Base-by-base conservation (phyloP, 306 rosid species). In the barrel medic (Medicago truncatula) region DNA sequence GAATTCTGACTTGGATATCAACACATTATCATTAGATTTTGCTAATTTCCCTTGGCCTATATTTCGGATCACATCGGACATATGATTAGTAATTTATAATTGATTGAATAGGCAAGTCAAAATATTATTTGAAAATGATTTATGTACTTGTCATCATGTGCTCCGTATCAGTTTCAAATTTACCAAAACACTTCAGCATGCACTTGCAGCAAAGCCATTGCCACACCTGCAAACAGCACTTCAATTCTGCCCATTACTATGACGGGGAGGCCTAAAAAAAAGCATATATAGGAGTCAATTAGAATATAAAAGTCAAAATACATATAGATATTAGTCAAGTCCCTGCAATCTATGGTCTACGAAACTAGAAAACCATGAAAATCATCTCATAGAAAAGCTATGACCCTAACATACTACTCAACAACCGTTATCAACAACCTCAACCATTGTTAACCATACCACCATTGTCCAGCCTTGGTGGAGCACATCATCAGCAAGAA, bases 351-450 rank as follows among this genome's bases (percentile, higher is more conserved):
- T 7, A 44, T 67, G 72, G 39, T 23, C 36, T 43, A 46, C 46
- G 41, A 44, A 44, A 43, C 40, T 57, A 44, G 53, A 44, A 67
- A 67, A 67, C 57, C 57, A 67, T 67, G 23, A 46, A 12, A 20
- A 13, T 46, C 13, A 67, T 12, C 71, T 41, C 23, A 28, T 10
- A 41, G 38, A 65, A 21, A 18, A 43, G 43, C 54, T 17, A 41
- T 13, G 31, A 66, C 56, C 20, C 66, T 18, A 14, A 20, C 13
- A 21, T 43, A 43, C 54, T 66, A 67, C 21, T 23, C 57, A 14
- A 4, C 58, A 46, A 67, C 56, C 11, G n/a, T 43, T 20, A 67
- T 44, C 21, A 23, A 44, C 71, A 67, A 20, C 18, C 18, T 12
- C 20, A 67, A 43, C 17, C 71, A 41, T 23, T 43, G 50, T 12